These are phyloP conservation scores for Lathyrus sativus DNA, from an alignment of 306 rosid species.

Conservation along the genomic window DNA sequence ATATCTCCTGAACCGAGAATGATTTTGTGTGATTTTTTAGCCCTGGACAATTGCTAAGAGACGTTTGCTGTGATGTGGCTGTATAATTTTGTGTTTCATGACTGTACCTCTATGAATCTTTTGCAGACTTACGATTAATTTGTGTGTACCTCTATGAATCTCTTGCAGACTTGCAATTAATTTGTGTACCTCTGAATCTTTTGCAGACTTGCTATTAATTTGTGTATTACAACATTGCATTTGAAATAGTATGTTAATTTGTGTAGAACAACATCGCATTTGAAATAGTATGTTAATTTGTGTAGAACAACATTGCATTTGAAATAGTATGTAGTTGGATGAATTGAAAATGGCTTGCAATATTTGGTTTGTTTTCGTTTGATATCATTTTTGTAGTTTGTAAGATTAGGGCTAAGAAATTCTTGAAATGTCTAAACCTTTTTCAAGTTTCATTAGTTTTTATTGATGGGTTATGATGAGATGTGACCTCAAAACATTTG, in stretches of 20 bases:
- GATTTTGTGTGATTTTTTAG: conserved; percentile 44
- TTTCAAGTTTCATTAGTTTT: not conserved
- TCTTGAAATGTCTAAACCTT: not conserved
- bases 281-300: conserved; percentile 21
- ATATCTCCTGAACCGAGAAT: conserved; percentile 31
- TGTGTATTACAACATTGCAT: conserved; percentile 46
- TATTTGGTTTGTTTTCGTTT: conserved; percentile 16
- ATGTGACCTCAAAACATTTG: not conserved
- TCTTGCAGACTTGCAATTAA: conserved; percentile 34
- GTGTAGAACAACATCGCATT: not conserved
- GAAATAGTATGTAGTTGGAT: conserved; percentile 33
- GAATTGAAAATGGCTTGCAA: conserved; percentile 16
- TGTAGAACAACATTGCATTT: not conserved
- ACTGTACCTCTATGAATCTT: conserved; percentile 43
- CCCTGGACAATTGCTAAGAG: conserved; percentile 27
- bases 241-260: conserved; percentile 21
- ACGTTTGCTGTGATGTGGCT: conserved; percentile 40
- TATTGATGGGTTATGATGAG: not conserved
- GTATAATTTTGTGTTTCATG: conserved; percentile 40
- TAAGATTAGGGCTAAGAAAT: conserved; percentile 5
- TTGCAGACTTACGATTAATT: conserved; percentile 32
- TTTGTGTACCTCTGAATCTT: conserved; percentile 40
- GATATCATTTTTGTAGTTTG: conserved; percentile 8
- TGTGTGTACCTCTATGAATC: not conserved
- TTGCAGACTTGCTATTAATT: conserved; percentile 33